These are phyloP conservation scores for Aspergillus pseudoviridinutans DNA, from an alignment of 2,329 filamentous ascomycete species.

Conservation along the genomic window DNA sequence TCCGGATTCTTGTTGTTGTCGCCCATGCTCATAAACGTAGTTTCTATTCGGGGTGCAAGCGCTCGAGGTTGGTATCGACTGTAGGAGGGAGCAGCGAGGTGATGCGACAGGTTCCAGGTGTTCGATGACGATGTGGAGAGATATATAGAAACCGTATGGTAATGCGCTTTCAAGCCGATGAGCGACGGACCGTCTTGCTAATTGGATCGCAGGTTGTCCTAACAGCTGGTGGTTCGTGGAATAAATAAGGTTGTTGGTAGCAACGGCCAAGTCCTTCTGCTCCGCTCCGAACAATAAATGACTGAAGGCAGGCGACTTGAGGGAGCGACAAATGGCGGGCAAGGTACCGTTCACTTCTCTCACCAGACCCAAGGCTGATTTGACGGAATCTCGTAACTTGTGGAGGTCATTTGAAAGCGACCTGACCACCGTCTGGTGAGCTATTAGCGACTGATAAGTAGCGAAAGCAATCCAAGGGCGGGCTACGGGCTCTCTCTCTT, in stretches of 20 bases:
- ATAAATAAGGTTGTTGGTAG: constrained; percentile 20
- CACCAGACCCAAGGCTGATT: constrained; percentile 18
- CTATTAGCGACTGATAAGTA: constrained; percentile 1
- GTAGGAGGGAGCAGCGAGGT: constrained; percentile 1
- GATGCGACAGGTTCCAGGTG: constrained; percentile 20
- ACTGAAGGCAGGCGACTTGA: constrained; percentile 12
- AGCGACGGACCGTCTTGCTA: background rate
- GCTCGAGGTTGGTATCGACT: constrained; percentile 13
- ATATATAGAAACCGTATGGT: constrained; percentile 1
- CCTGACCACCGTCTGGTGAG: constrained; percentile 23
- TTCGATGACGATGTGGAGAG: constrained; percentile 10
- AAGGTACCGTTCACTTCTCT: constrained; percentile 9
- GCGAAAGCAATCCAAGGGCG: constrained; percentile 13
- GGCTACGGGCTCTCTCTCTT: constrained; percentile 9
- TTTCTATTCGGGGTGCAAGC: constrained; percentile 6
- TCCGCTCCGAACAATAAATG: constrained; percentile 21
- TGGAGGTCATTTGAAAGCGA: constrained; percentile 21
- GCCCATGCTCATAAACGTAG: constrained; percentile 16
- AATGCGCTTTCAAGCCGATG: background rate
- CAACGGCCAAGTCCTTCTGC: constrained; percentile 11
- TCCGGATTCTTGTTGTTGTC: constrained; percentile 17
- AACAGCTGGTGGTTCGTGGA: background rate
- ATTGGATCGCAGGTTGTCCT: background rate
- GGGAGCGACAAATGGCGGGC: constrained; percentile 8
- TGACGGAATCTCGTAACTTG: constrained; percentile 9